Base-by-base conservation (phyloP, 495 filamentous ascomycete genomes). In the Trichodelitschia bisporula region DNA sequence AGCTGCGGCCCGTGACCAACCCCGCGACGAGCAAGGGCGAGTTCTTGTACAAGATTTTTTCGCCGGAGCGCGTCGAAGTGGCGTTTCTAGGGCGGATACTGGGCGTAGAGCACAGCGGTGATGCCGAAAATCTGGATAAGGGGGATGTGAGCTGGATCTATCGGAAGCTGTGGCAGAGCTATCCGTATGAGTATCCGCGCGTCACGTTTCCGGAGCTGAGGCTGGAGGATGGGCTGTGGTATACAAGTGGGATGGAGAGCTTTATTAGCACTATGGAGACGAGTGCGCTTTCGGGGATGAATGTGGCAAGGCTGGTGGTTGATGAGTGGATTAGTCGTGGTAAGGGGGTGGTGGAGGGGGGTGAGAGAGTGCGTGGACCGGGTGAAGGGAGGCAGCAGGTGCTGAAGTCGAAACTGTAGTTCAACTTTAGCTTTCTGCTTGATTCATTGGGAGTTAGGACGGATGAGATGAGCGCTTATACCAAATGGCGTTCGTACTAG, bases 211-310 rank as follows among this genome's bases (percentile, higher is more conserved):
- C 92, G 36, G 75, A 89, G 24, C 61, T 69, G 0, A 56, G 67
- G 34, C 47, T 95, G 1, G 72, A 61, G 6, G 40, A 58, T 1
- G 58, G 62, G 0, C 44, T 95, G 9, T 93, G 77, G 63, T 95
- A 97, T 46, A 95, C 86, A 0, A 69, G 74, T 25, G 84, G 76
- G 0, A 91, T 95, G 31, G 86, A 97, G 53, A 72, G 69, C 39
- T 93, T 97, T 42, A 90, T 95, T 35, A 79, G 69, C 10, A 92
- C 86, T 0, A 99, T 99, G 86, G 86, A 99, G 58, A 99, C 89
- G 4, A 95, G 74, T 47, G 71, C 74, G 0, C 47, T 95, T 42
- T 91, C 91, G 84, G 86, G 86, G 0, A 83, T 68, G 61, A 95
- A 97, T 53, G 74, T 95, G 21, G 86, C 86, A 9, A 58, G 60